Conservation (phyloP, 305 asterid genomes). For the Ajuga reptans region DNA sequence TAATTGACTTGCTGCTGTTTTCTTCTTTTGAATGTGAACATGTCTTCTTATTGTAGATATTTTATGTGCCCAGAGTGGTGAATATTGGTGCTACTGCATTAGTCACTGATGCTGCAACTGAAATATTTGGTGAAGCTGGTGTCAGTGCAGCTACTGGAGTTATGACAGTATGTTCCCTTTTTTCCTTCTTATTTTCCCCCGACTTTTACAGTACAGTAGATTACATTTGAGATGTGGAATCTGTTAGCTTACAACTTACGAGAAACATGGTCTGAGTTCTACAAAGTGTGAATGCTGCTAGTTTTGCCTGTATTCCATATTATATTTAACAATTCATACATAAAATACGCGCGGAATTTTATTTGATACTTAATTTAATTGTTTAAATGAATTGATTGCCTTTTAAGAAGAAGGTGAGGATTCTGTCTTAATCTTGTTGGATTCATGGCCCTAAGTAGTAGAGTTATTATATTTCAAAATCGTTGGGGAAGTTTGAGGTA, state of each 20-base stretch:
- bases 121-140: constrained; percentile 94
- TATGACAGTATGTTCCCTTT: constrained; percentile 63
- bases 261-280: not conserved
- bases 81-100: constrained; percentile 95
- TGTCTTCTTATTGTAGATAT: constrained; percentile 43
- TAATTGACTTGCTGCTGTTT: constrained; percentile 20
- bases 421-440: not conserved
- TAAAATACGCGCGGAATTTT: not conserved
- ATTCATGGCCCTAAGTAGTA: not conserved
- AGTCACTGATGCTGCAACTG: constrained; percentile 94
- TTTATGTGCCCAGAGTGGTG: constrained; percentile 75
- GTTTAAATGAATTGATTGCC: not conserved
- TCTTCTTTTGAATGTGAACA: constrained; percentile 31
- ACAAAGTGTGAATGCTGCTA: not conserved
- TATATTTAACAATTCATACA: not conserved
- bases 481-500: not conserved
- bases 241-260: not conserved
- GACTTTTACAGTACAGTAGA: not conserved
- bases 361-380: not conserved
- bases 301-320: not conserved
- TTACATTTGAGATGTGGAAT: not conserved
- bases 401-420: not conserved
- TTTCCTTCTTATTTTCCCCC: not conserved
- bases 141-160: constrained; percentile 95
- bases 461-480: not conserved